Evolutionary conservation across 2,329 filamentous ascomycete genomes (phyloP).

Genomic region (Penicillium sp.): DNA sequence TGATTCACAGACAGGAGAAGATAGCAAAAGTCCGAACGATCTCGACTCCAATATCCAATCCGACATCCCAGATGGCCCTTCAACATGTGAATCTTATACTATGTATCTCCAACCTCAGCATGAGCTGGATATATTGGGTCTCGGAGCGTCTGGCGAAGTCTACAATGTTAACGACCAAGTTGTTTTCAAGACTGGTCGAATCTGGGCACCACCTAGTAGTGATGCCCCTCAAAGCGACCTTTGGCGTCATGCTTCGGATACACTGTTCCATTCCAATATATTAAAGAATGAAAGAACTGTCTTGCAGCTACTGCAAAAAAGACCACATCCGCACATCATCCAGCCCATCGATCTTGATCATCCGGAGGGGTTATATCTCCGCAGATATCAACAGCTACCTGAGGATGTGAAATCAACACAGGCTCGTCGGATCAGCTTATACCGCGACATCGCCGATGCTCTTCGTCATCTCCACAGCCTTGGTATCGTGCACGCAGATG

Average conservation of each 20-base stretch:
- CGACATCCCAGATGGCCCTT: no score
- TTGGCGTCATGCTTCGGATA: slow-evolving; percentile 23
- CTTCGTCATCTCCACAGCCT: slow-evolving; percentile 24
- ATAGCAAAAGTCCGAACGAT: no score
- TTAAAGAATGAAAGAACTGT: slow-evolving; percentile 21
- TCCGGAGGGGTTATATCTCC: slow-evolving; percentile 25
- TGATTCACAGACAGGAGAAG: no score
- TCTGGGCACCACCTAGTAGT: slow-evolving; percentile 16
- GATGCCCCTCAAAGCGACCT: slow-evolving; percentile 14
- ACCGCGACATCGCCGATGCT: slow-evolving; percentile 23
- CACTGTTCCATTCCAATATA: slow-evolving; percentile 21
- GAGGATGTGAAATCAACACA: slow-evolving; percentile 3
- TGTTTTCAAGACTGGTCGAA: slow-evolving; percentile 22
- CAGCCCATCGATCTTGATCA: slow-evolving; percentile 24
- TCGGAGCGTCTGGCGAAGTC: slow-evolving; percentile 23
- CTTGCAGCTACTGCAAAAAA: slow-evolving; percentile 14
- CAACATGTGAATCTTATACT: no score
- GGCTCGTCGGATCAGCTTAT: slow-evolving; percentile 16
- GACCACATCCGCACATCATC: slow-evolving; percentile 24
- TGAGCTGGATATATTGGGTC: slow-evolving; percentile 20
- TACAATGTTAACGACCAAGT: slow-evolving; percentile 22
- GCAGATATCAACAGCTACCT: slow-evolving; percentile 20
- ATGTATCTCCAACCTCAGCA: no score
- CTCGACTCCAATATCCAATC: no score
- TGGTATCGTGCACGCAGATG: slow-evolving; percentile 23